These are phyloP conservation scores for Magnaporthiopsis poae DNA, from an alignment of 2,329 filamentous ascomycete genomes.

Conservation along the genomic window DNA sequence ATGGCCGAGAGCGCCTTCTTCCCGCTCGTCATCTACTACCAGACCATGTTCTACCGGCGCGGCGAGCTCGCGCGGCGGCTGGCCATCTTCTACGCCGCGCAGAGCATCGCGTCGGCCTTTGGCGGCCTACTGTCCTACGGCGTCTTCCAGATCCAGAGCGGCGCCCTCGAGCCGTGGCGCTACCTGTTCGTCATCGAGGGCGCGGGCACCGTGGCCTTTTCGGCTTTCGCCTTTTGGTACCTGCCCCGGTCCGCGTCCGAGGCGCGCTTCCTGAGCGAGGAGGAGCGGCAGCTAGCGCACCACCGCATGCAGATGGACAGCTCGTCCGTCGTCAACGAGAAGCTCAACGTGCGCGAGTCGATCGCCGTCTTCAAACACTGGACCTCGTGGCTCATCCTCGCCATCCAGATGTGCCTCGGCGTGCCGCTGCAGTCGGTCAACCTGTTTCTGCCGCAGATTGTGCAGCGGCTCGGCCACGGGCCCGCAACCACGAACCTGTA, in stretches of 20 bases:
- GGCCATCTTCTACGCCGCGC: slow-evolving; percentile 45
- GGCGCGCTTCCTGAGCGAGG: slow-evolving; percentile 50
- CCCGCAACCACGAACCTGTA: slow-evolving; percentile 62
- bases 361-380: slow-evolving; percentile 42
- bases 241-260: slow-evolving; percentile 55
- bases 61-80: slow-evolving; percentile 61
- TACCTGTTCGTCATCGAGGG: slow-evolving; percentile 48
- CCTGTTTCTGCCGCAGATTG: slow-evolving; percentile 16
- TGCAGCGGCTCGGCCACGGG: slow-evolving; percentile 14
- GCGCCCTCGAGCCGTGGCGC: slow-evolving; percentile 31
- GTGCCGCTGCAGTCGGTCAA: slow-evolving; percentile 46
- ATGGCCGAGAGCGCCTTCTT: slow-evolving; percentile 33
- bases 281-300: slow-evolving; percentile 59
- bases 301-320: slow-evolving; percentile 68
- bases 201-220: slow-evolving; percentile 47
- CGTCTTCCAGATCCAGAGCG: slow-evolving; percentile 36
- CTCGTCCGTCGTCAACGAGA: slow-evolving; percentile 49
- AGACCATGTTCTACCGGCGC: slow-evolving; percentile 61
- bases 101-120: slow-evolving; percentile 15
- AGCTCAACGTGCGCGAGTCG: slow-evolving; percentile 40
- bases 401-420: slow-evolving; percentile 49
- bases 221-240: slow-evolving; percentile 58
- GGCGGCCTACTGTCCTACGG: slow-evolving; percentile 28
- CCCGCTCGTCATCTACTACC: slow-evolving; percentile 28
- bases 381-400: slow-evolving; percentile 38